These are phyloP conservation scores for Acarospora socialis DNA, from an alignment of 2,329 filamentous ascomycete genomes.

Conservation along the genomic window DNA sequence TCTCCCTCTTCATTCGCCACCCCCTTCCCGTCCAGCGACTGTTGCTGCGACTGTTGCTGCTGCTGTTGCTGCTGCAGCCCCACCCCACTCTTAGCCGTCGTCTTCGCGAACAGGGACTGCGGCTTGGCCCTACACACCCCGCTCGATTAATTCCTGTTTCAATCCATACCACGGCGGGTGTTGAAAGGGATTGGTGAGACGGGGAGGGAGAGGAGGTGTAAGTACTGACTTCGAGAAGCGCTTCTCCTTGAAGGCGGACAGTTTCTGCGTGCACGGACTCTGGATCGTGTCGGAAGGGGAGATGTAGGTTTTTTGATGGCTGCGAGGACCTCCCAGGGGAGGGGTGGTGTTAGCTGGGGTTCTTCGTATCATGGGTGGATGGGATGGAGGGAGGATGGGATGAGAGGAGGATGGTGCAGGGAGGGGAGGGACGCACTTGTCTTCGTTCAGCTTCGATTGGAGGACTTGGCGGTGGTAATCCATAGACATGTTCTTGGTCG, in stretches of 20 bases:
- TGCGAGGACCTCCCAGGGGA: slow-evolving; percentile 13
- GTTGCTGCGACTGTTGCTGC: no score
- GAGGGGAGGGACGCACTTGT: slow-evolving; percentile 20
- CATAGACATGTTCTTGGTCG: slow-evolving; percentile 23
- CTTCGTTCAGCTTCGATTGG: slow-evolving; percentile 26
- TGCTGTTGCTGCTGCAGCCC: no score
- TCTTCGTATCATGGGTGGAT: no score
- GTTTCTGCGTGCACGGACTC: slow-evolving; percentile 36
- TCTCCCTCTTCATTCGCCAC: no score
- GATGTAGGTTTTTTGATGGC: slow-evolving; percentile 26
- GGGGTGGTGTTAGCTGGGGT: background rate
- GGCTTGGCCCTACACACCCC: slow-evolving; percentile 22
- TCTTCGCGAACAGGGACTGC: slow-evolving; percentile 32
- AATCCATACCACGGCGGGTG: slow-evolving; percentile 4
- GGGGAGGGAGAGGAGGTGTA: background rate
- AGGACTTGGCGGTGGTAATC: slow-evolving; percentile 30
- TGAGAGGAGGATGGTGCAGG: no score
- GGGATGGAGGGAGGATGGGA: no score
- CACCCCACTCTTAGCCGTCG: slow-evolving; percentile 30
- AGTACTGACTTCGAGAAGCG: slow-evolving; percentile 30
- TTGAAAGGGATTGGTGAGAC: background rate
- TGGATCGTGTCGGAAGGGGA: slow-evolving; percentile 36
- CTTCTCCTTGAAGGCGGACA: slow-evolving; percentile 36
- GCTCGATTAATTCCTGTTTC: slow-evolving; percentile 11
- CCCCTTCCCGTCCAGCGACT: no score